Evolutionary conservation across 495 filamentous ascomycete genomes (phyloP).

Genomic region (Hyaloscypha hepaticicola): DNA sequence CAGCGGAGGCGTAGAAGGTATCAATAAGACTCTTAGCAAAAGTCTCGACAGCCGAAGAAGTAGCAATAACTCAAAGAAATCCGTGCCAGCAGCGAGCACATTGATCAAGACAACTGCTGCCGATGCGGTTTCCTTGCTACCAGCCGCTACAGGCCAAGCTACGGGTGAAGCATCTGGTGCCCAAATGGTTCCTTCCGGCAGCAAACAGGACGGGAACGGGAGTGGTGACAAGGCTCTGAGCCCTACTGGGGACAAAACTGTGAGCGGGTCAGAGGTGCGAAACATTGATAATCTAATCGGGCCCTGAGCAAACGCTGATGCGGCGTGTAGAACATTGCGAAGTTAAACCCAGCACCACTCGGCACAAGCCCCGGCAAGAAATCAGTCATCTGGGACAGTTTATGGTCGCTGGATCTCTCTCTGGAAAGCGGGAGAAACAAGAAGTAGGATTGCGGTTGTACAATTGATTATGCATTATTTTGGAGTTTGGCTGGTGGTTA

Average conservation of each 20-base stretch:
- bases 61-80: constrained; percentile 78
- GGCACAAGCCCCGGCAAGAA: constrained; percentile 37
- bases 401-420: constrained; percentile 50
- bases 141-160: constrained; percentile 15
- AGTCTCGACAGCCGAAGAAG: constrained; percentile 88
- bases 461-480: constrained; percentile 3
- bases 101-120: constrained; percentile 30
- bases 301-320: constrained; percentile 33
- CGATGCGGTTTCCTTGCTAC: constrained; percentile 24
- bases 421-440: constrained; percentile 33
- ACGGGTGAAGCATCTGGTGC: constrained; percentile 46
- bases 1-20: constrained; percentile 60
- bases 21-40: constrained; percentile 75
- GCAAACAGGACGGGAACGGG: constrained; percentile 16
- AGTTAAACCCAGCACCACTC: constrained; percentile 25
- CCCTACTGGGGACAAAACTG: constrained; percentile 20
- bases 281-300: constrained; percentile 35
- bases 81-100: constrained; percentile 31
- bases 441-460: constrained; percentile 19
- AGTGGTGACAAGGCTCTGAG: constrained; percentile 26
- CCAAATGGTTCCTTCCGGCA: constrained; percentile 44
- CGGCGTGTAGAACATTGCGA: constrained; percentile 17
- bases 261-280: constrained; percentile 35
- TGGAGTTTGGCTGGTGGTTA: background rate
- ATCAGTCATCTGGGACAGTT: constrained; percentile 52